phyloP scores from a whole-genome alignment of 2,329 filamentous ascomycete genomes.

The Colletotrichum australisinense region DNA sequence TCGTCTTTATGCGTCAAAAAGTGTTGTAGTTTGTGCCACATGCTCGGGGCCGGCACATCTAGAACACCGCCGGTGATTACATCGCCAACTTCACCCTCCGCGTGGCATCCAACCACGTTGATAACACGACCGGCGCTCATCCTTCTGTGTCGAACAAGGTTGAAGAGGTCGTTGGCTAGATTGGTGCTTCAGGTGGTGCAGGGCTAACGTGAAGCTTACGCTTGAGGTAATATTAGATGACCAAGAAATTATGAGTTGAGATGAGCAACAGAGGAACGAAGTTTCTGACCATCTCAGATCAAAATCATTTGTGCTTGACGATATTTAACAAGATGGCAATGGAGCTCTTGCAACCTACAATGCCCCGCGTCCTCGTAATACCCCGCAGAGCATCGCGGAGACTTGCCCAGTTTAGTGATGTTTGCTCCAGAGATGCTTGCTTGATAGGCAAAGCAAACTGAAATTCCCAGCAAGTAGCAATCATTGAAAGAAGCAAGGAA shows the following conservation, averaged over 20 bases:
- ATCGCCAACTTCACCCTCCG: conserved; percentile 58
- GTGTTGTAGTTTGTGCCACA: conserved; percentile 59
- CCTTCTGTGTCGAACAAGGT: no score
- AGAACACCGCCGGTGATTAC: conserved; percentile 60
- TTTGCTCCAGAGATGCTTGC: background rate
- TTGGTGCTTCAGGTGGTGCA: no score
- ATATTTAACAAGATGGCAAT: background rate
- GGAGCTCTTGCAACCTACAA: background rate
- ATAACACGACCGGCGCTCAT: conserved; percentile 37
- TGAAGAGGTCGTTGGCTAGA: no score
- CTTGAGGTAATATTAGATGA: no score
- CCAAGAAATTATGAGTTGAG: no score
- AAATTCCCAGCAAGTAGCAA: no score
- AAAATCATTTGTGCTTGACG: no score
- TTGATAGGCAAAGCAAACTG: no score
- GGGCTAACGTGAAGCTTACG: no score
- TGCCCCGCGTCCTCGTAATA: background rate
- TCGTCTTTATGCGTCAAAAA: conserved; percentile 51
- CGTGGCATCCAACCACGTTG: conserved; percentile 49
- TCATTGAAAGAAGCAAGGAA: no score
- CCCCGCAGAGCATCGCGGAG: background rate
- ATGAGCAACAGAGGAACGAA: no score
- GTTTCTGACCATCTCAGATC: no score
- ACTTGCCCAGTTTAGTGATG: background rate
- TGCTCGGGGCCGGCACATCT: conserved; percentile 54